These are phyloP conservation scores for Sanguinoderma infundibulare DNA, from an alignment of 1,284 basidiomycete species.

Conservation along the genomic window DNA sequence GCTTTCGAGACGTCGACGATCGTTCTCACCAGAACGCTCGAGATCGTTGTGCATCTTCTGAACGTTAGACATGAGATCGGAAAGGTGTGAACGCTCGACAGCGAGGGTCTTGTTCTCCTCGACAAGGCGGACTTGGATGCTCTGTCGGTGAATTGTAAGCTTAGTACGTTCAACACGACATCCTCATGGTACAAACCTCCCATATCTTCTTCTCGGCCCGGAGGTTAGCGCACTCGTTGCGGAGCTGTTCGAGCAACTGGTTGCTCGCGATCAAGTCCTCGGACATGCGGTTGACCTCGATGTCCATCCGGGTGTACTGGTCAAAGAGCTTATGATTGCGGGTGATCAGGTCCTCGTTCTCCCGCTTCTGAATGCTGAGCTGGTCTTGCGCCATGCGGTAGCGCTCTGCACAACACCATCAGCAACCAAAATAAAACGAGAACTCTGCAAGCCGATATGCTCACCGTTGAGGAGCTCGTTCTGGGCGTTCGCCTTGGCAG, in stretches of 20 bases:
- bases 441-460: constrained; percentile 27
- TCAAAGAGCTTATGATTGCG: constrained; percentile 73
- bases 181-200: constrained; percentile 61
- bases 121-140: constrained; percentile 76
- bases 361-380: constrained; percentile 55
- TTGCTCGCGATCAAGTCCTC: constrained; percentile 67
- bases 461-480: constrained; percentile 74
- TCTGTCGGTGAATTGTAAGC: constrained; percentile 42
- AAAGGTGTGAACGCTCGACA: constrained; percentile 82
- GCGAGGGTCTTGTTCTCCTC: constrained; percentile 85
- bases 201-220: constrained; percentile 92
- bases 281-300: constrained; percentile 63
- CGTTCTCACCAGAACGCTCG: constrained; percentile 82
- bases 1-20: constrained; percentile 78
- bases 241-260: constrained; percentile 69
- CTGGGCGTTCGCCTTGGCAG: constrained; percentile 84
- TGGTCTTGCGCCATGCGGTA: constrained; percentile 70
- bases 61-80: constrained; percentile 86
- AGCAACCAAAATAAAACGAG: constrained; percentile 8
- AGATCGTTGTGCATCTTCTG: constrained; percentile 90
- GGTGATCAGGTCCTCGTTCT: constrained; percentile 62
- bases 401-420: constrained; percentile 50
- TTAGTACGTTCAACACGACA: not conserved
- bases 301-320: constrained; percentile 68
- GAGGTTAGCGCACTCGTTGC: constrained; percentile 85